Conservation (phyloP, 148 eudicot species). For the Simmondsia chinensis region DNA sequence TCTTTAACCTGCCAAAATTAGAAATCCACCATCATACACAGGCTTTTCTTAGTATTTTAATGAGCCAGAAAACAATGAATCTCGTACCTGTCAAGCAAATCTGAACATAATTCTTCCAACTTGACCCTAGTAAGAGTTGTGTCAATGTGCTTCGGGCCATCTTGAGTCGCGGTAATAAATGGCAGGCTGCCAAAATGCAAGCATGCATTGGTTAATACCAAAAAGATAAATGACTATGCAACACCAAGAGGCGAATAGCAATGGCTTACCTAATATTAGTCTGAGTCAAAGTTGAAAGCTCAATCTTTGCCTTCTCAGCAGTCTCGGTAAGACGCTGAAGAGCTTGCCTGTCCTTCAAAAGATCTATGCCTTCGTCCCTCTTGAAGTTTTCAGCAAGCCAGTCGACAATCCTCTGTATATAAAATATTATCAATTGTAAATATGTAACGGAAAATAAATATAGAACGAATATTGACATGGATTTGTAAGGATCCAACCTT, state of each 20-base stretch:
- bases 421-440: no score
- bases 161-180: slow-evolving; percentile 86
- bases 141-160: slow-evolving; percentile 91
- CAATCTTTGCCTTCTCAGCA: slow-evolving; percentile 74
- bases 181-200: slow-evolving; percentile 41
- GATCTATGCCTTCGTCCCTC: slow-evolving; percentile 56
- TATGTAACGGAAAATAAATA: no score
- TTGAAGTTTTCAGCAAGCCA: slow-evolving; percentile 59
- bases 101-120: slow-evolving; percentile 85
- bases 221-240: background rate
- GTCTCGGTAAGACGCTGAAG: slow-evolving; percentile 66
- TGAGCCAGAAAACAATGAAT: background rate
- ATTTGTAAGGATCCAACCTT: slow-evolving; percentile 37
- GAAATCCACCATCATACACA: slow-evolving; percentile 3
- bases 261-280: slow-evolving; percentile 43
- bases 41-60: no score
- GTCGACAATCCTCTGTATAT: slow-evolving; percentile 55
- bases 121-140: slow-evolving; percentile 78
- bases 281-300: slow-evolving; percentile 62
- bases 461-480: no score
- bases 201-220: slow-evolving; percentile 1
- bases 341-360: slow-evolving; percentile 60
- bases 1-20: slow-evolving; percentile 31
- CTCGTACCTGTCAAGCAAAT: slow-evolving; percentile 77
- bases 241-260: background rate